A percentile compares a stretch with the other conserved stretches of the same genome.
Evolutionary conservation across 139 green algal species (phyloP).

Genomic region (Picochlorum sp.): DNA sequence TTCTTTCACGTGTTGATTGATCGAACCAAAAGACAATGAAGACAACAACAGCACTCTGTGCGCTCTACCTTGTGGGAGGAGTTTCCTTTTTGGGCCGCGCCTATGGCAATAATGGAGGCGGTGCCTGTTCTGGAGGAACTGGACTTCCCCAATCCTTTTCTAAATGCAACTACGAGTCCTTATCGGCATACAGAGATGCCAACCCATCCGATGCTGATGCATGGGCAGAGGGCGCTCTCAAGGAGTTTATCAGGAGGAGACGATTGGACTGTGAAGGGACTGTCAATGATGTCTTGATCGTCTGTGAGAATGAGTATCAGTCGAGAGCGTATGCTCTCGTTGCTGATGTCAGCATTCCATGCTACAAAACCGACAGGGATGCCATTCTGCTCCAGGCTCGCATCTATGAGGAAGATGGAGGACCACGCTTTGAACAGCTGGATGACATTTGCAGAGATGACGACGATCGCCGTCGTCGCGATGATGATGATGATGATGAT

Average conservation of each 20-base stretch:
- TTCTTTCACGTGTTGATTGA: too few species aligned
- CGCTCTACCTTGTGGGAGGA: too few species aligned
- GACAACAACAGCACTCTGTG: too few species aligned
- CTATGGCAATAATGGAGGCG: too few species aligned
- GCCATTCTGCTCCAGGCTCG: background rate
- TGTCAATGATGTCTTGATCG: background rate
- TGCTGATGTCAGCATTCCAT: background rate
- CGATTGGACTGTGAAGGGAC: background rate
- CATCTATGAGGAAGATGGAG: background rate
- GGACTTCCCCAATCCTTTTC: too few species aligned
- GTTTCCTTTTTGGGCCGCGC: too few species aligned
- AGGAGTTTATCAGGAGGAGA: conserved; percentile 11
- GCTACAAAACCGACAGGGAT: background rate
- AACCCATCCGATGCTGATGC: background rate
- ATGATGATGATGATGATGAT: background rate
- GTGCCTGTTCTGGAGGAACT: too few species aligned
- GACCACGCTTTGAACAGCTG: background rate
- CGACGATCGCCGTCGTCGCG: background rate
- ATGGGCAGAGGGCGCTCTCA: conserved; percentile 5
- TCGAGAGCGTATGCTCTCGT: background rate
- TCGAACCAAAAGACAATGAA: too few species aligned
- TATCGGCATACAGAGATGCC: background rate
- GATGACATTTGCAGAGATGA: background rate
- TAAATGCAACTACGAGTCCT: too few species aligned
- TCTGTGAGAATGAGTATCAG: conserved; percentile 1